Evolutionary conservation across 2,329 filamentous ascomycete species (phyloP).

Genomic region (Penicillium griseofulvum): DNA sequence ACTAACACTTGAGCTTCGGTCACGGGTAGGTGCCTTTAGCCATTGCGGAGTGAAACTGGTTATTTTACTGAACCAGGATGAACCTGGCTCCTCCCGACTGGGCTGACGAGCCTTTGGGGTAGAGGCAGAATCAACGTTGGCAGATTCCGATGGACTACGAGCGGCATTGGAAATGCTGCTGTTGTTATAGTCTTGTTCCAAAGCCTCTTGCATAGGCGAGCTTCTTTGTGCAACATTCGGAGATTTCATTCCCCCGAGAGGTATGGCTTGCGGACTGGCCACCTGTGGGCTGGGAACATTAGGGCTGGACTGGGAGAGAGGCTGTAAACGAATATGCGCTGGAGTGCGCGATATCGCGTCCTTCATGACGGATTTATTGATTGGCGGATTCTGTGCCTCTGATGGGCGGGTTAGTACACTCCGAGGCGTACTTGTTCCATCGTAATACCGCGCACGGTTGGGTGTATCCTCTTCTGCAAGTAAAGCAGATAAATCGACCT

Average conservation of each 20-base stretch:
- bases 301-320: constrained; percentile 27
- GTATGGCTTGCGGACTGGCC: background rate
- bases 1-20: constrained; percentile 16
- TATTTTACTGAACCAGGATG: constrained; percentile 40
- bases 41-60: constrained; percentile 35
- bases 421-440: constrained; percentile 33
- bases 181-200: constrained; percentile 8
- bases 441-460: constrained; percentile 38
- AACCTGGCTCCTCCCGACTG: constrained; percentile 22
- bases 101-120: constrained; percentile 24
- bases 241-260: background rate
- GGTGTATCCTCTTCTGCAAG: constrained; percentile 35
- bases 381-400: constrained; percentile 12
- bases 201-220: background rate
- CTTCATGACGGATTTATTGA: constrained; percentile 14
- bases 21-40: constrained; percentile 32
- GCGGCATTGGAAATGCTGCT: constrained; percentile 14
- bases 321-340: constrained; percentile 23
- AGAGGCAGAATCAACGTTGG: constrained; percentile 14
- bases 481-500: constrained; percentile 36
- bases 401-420: constrained; percentile 20
- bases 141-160: constrained; percentile 14
- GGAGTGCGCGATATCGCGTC: constrained; percentile 17
- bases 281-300: background rate
- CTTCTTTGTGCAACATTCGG: background rate